Conservation (phyloP, 2,329 filamentous ascomycete genomes). For the Colletotrichum zoysiae region DNA sequence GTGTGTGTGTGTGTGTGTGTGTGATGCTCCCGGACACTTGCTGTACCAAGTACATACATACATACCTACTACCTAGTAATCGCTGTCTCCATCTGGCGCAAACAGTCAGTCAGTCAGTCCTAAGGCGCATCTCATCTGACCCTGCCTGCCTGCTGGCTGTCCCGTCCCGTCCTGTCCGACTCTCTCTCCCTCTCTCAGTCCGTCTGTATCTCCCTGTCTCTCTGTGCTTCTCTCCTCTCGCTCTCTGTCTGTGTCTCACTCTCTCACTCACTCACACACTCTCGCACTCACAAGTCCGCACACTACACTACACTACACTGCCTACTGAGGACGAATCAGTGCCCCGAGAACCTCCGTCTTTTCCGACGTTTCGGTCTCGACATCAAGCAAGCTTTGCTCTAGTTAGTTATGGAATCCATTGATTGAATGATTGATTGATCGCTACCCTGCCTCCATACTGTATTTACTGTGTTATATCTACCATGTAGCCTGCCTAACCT, state of each 20-base stretch:
- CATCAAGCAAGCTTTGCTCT: background rate
- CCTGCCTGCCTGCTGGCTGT: background rate
- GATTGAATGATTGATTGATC: conserved; percentile 6
- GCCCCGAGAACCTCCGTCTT: background rate
- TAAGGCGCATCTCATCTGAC: background rate
- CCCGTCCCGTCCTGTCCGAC: background rate
- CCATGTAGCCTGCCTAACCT: no score
- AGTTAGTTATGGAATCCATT: no score
- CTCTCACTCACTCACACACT: background rate
- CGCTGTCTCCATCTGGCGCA: background rate
- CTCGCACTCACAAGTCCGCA: no score
- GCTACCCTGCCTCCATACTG: background rate
- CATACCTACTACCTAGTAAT: no score
- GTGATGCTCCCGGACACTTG: conserved; percentile 14
- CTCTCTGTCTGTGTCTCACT: background rate
- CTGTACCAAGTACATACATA: no score
- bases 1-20: background rate
- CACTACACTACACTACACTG: no score
- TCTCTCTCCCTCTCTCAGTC: background rate
- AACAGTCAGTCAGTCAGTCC: conserved; percentile 1
- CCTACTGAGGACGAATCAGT: background rate
- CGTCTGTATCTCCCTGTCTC: background rate
- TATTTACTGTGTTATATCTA: no score
- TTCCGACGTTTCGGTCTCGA: background rate
- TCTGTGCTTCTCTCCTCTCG: background rate